Conservation (phyloP, 2,329 filamentous ascomycete genomes). For the Trichoderma simmonsii region DNA sequence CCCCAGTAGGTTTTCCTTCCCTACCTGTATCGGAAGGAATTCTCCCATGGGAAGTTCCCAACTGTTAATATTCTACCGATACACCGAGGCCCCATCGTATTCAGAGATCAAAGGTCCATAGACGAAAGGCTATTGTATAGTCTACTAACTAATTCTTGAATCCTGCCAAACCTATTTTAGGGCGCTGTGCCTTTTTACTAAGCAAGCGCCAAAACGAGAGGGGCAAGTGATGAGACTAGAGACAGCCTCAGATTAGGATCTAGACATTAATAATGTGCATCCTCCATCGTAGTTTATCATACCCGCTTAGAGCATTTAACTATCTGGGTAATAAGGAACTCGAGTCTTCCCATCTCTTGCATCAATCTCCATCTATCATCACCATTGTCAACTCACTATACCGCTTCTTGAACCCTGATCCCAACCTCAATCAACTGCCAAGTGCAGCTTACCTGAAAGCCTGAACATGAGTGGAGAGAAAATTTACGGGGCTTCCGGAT, state of each 20-base stretch:
- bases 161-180: neutral
- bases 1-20: neutral
- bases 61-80: neutral
- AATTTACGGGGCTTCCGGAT: neutral
- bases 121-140: neutral
- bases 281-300: neutral
- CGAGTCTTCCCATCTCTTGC: neutral
- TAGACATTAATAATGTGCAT: constrained; percentile 3
- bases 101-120: neutral
- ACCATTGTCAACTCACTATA: neutral
- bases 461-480: constrained; percentile 1
- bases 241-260: neutral
- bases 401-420: neutral
- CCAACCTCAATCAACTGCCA: neutral
- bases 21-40: neutral
- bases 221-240: neutral
- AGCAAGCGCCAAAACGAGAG: neutral
- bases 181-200: neutral
- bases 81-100: neutral
- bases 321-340: neutral
- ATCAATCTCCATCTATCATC: neutral
- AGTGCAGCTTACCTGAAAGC: neutral
- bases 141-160: neutral
- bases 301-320: neutral
- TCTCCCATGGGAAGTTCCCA: neutral